Conservation (phyloP, 306 rosid genomes). For the Lithocarpus polystachyus region DNA sequence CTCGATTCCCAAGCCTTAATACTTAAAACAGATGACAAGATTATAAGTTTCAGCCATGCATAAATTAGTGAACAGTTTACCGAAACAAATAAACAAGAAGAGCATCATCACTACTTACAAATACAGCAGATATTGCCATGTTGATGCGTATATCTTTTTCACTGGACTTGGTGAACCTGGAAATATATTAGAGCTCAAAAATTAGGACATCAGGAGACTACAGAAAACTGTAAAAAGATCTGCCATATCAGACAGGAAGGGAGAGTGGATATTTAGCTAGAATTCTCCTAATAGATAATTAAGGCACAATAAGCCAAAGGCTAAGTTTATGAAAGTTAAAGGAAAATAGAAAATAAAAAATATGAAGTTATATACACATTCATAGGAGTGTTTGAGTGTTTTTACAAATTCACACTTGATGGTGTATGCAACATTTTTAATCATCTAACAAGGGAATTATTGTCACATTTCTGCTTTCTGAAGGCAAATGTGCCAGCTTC, state of each 20-base stretch:
- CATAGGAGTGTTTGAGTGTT: background rate
- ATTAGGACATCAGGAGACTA: slow-evolving; percentile 11
- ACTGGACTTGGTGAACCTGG: slow-evolving; percentile 85
- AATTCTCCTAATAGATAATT: background rate
- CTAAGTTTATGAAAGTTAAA: background rate
- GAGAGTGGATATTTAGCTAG: background rate
- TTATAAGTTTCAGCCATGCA: background rate
- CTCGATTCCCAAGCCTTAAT: background rate
- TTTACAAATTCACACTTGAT: background rate
- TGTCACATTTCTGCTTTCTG: slow-evolving; percentile 11
- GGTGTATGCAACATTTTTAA: background rate
- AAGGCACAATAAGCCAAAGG: slow-evolving; percentile 13
- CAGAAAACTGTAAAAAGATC: background rate
- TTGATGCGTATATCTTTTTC: slow-evolving; percentile 72
- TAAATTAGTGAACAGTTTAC: background rate
- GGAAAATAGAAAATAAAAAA: slow-evolving; percentile 2
- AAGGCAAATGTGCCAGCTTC: slow-evolving; percentile 4
- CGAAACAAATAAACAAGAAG: background rate
- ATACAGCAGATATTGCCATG: slow-evolving; percentile 79
- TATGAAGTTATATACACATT: background rate
- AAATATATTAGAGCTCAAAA: slow-evolving; percentile 35
- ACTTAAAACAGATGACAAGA: background rate
- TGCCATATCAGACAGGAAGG: background rate
- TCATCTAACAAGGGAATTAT: slow-evolving; percentile 13
- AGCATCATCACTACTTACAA: slow-evolving; percentile 58